Base-by-base conservation (phyloP, 768 basidiomycete genomes). In the Amanita polypyramis region DNA sequence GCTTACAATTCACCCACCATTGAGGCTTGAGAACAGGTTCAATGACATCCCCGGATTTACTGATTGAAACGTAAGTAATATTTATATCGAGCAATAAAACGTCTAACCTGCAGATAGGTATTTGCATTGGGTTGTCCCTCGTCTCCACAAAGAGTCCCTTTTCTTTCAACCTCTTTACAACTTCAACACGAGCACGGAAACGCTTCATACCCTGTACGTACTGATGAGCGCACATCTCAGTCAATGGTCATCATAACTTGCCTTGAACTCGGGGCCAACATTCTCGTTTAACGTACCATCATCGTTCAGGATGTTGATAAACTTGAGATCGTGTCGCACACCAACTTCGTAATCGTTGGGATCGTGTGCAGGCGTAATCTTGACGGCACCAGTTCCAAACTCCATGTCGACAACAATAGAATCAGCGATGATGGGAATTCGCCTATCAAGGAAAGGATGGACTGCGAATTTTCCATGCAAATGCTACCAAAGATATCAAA, bases 341-440 rank as follows among this genome's bases (percentile, higher is more conserved):
- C 92, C 96, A 54, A 93, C 92, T 54, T 92, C 91, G 64, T 95
- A 98, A 74, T 98, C 95, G 60, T 94, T 94, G 12, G 82, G 87
- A 62, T 98, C 96, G 60, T 98, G 96, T 0, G 95, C 96, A 12
- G 96, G 96, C 0, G 96, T 98, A 58, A 98, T 97, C 70, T 99
- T 98, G 44, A 98, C 95, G 0, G 95, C 96, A 61, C 96, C 96
- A 25, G 96, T 99, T 32, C 96, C 96, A 56, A 98, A 98, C 8
- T 76, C 74, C 82, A 91, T 96, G 60, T 98, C 95, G 50, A 96
- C 95, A 43, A 88, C 72, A 62, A 92, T 85, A 17, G 75, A 69
- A 59, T 98, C 95, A 23, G 80, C 73, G 49, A 98, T 70, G 62
- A 99, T 95, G 11, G 91, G 95, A 39, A 99, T 70, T 12, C 80